These are phyloP conservation scores for Liriodendron chinense DNA, from an alignment of 164 flowering plant genomes.

Conservation along the genomic window DNA sequence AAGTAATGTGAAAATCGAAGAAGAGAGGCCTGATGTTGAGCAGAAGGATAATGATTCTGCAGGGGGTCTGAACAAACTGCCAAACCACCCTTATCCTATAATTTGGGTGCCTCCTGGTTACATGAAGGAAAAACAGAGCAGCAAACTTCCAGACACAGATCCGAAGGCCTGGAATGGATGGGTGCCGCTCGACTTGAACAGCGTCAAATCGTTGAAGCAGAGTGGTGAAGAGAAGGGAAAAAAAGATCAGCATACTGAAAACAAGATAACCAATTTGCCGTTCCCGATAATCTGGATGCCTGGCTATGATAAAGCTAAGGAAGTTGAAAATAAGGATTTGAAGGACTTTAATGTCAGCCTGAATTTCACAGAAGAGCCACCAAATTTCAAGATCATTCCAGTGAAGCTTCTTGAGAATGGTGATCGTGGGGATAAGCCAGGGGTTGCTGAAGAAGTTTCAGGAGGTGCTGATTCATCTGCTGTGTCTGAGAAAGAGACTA, in stretches of 20 bases:
- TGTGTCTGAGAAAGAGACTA: constrained; percentile 1
- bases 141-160: neutral
- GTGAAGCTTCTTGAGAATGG: constrained; percentile 7
- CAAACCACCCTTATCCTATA: constrained; percentile 35
- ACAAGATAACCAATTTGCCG: constrained; percentile 17
- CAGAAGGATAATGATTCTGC: constrained; percentile 14
- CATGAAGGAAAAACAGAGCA: constrained; percentile 14
- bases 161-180: constrained; percentile 20
- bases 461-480: neutral
- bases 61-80: constrained; percentile 16
- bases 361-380: constrained; percentile 9
- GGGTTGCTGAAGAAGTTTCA: constrained; percentile 1
- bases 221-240: constrained; percentile 16
- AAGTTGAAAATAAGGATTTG: constrained; percentile 13
- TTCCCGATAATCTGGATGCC: constrained; percentile 56
- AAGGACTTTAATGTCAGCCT: constrained; percentile 8
- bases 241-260: constrained; percentile 18
- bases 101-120: constrained; percentile 51
- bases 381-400: constrained; percentile 24
- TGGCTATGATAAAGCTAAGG: constrained; percentile 17
- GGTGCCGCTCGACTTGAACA: constrained; percentile 27
- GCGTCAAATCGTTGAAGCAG: constrained; percentile 12
- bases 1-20: constrained; percentile 42
- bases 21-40: constrained; percentile 35
- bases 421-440: constrained; percentile 5